Base-by-base conservation (phyloP, 352 stramenopile species). In the Blastocystis sp. region DNA sequence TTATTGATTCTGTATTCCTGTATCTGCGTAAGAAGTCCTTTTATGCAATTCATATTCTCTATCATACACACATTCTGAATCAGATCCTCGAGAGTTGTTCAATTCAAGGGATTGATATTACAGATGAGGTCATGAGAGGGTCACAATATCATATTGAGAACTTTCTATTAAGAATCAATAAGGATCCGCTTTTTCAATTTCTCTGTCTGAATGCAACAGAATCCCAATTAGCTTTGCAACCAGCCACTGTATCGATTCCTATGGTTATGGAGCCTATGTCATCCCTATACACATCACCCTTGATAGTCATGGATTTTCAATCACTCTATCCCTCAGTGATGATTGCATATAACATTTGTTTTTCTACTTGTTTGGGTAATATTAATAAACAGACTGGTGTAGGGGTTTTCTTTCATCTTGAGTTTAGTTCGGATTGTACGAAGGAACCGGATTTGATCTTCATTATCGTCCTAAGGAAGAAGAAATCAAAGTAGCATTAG, bases 301-400 rank as follows among this genome's bases (percentile, higher is more conserved):
- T 99, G 33, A 94, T 99, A 37, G 97, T 99, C 22, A 95, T 98
- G 60, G 97, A 99, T 90, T 99, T 99, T 89, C 97, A 97, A 89
- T 98, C 96, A n/a, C 92, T 99, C 27, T 99, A 99, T 92, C 97
- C 97, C 17, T 99, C 96, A 0, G 95, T 99, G 53, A 94, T 99
- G 7, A 99, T 99, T 90, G 97, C 94, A 27, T 99, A 99, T 91
- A 99, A 99, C 91, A 91, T 99, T 4, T 99, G 97, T 91, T 99
- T 98, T 91, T 98, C 95, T 42, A 99, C 95, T 22, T 93, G 96
- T 59, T 91, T 98, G 44, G 96, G 97, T 11, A 96, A 96, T 59
- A 90, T 99, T 15, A 94, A 90, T 33, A 73, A 90, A 15, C 77
- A 91, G 40, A 79, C 68, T 0, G 69, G 69, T 0, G 89, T 81